Conservation (phyloP, 257 asterid genomes). For the Verbascum thapsus region DNA sequence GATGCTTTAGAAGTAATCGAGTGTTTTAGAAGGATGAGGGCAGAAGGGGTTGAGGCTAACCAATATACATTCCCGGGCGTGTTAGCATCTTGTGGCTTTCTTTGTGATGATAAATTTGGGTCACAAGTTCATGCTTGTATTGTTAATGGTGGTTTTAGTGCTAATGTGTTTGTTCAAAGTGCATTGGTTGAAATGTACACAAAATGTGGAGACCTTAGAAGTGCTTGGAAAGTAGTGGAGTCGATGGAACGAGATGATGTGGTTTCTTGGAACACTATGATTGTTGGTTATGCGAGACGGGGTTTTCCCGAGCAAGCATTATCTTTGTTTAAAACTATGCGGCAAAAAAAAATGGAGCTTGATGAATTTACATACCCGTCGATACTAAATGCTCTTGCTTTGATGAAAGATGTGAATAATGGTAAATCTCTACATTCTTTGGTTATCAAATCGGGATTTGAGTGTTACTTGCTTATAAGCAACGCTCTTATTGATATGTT, state of each 20-base stretch:
- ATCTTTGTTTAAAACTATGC: slow-evolving; percentile 60
- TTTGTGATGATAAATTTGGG: slow-evolving; percentile 50
- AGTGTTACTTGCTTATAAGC: slow-evolving; percentile 45
- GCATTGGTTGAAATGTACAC: slow-evolving; percentile 80
- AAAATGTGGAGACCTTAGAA: slow-evolving; percentile 62
- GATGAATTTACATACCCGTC: slow-evolving; percentile 85
- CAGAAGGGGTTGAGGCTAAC: slow-evolving; percentile 62
- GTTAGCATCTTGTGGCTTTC: slow-evolving; percentile 59
- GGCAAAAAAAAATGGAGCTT: slow-evolving; percentile 46
- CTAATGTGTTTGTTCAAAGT: slow-evolving; percentile 74
- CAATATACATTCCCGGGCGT: slow-evolving; percentile 85
- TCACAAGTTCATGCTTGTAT: slow-evolving; percentile 68
- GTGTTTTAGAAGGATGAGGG: slow-evolving; percentile 68
- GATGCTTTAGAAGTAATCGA: slow-evolving; percentile 45
- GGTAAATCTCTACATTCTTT: slow-evolving; percentile 57
- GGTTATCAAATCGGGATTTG: slow-evolving; percentile 70
- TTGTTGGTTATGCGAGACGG: slow-evolving; percentile 63
- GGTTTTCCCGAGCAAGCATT: slow-evolving; percentile 55
- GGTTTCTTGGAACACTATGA: slow-evolving; percentile 79
- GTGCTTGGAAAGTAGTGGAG: slow-evolving; percentile 58
- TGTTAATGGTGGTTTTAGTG: slow-evolving; percentile 65
- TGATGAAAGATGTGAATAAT: slow-evolving; percentile 39
- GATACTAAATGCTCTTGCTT: slow-evolving; percentile 63
- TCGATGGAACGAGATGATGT: slow-evolving; percentile 54
- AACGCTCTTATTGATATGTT: slow-evolving; percentile 91